phyloP scores from a whole-genome alignment of 2,329 filamentous ascomycete genomes.

The Cladophialophora chaetospira region DNA sequence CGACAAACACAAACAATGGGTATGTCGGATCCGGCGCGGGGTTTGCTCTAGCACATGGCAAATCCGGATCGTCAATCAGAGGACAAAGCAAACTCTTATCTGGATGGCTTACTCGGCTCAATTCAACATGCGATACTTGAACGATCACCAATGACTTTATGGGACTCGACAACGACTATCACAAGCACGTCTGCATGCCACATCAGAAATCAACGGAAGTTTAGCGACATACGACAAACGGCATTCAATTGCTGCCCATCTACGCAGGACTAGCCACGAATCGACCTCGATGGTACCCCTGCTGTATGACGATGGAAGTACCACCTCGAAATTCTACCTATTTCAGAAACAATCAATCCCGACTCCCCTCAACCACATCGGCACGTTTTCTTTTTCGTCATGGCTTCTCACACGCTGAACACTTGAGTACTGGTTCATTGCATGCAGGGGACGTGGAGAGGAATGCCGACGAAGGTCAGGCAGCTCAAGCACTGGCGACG shows the following conservation, averaged over 20 bases:
- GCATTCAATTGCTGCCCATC: conserved; percentile 19
- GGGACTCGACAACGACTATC: conserved; percentile 13
- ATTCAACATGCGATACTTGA: conserved; percentile 22
- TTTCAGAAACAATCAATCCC: conserved; percentile 17
- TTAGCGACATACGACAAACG: conserved; percentile 30
- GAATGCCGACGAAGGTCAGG: conserved; percentile 3
- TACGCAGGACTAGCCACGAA: conserved; percentile 10
- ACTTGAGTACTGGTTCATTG: conserved; percentile 25
- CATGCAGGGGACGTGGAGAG: conserved; percentile 11
- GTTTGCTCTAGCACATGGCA: conserved; percentile 37
- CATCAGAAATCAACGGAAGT: conserved; percentile 27
- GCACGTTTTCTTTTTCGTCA: conserved; percentile 30
- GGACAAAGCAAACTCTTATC: conserved; percentile 26
- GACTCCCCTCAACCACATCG: conserved; percentile 24
- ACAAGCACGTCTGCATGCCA: conserved; percentile 22
- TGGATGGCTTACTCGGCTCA: conserved; percentile 25
- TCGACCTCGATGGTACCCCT: conserved; percentile 7
- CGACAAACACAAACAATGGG: conserved; percentile 28
- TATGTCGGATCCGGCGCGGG: conserved; percentile 36
- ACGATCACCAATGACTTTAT: conserved; percentile 22
- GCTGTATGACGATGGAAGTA: conserved; percentile 15
- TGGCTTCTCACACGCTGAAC: conserved; percentile 21
- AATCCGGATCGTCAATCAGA: conserved; percentile 32
- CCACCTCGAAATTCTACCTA: conserved; percentile 12
- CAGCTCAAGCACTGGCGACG: conserved; percentile 2